Conservation (phyloP, 441 rosid genomes). For the Aquilaria agallochum region DNA sequence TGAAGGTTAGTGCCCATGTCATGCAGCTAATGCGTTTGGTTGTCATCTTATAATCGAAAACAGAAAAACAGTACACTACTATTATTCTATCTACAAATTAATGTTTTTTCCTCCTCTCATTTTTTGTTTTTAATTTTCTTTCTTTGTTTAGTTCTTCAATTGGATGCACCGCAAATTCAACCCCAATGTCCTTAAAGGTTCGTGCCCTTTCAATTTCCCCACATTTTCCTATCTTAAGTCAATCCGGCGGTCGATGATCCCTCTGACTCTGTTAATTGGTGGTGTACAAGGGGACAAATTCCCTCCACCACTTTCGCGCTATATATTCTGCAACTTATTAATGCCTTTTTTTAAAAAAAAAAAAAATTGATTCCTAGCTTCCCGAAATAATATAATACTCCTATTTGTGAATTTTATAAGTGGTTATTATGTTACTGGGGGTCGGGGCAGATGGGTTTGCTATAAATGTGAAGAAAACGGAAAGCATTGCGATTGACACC, state of each 20-base stretch:
- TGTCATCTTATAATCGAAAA: not conserved
- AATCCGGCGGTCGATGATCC: no score
- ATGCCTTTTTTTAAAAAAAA: no score
- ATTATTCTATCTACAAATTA: no score
- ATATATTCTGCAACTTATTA: no score
- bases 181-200: slow-evolving; percentile 24
- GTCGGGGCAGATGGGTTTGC: slow-evolving; percentile 34
- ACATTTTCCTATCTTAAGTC: no score
- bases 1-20: slow-evolving; percentile 40
- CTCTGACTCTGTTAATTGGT: no score
- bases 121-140: slow-evolving; percentile 9
- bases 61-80: no score
- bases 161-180: slow-evolving; percentile 35
- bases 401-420: slow-evolving; percentile 1
- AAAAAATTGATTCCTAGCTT: not conserved
- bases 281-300: no score
- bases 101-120: not conserved
- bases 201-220: not conserved
- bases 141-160: slow-evolving; percentile 40
- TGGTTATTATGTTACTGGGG: not conserved
- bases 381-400: not conserved
- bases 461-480: slow-evolving; percentile 49
- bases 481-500: slow-evolving; percentile 42
- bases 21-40: not conserved
- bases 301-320: no score